Conservation (phyloP, 139 green algal genomes). For the Mychonastes homosphaera region DNA sequence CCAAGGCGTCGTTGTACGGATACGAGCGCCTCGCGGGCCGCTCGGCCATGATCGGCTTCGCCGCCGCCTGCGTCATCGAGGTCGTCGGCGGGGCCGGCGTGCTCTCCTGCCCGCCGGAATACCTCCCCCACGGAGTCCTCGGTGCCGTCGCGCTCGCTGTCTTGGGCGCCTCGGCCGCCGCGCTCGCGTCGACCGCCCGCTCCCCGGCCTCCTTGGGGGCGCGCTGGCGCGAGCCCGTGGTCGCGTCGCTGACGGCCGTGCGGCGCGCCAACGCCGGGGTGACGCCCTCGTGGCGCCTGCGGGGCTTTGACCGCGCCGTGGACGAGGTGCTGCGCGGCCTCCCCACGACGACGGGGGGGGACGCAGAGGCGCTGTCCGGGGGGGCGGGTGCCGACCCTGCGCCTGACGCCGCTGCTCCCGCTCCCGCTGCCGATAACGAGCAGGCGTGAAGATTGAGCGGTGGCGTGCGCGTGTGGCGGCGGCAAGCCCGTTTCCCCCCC, state of each 20-base stretch:
- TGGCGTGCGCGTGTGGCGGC: too few species aligned
- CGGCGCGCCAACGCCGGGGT: not conserved
- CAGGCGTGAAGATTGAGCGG: too few species aligned
- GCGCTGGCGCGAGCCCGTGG: not conserved
- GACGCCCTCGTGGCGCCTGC: too few species aligned
- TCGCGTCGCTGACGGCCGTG: not conserved
- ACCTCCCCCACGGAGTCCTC: not conserved
- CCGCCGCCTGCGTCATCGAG: too few species aligned
- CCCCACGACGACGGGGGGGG: too few species aligned
- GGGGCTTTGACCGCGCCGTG: not conserved
- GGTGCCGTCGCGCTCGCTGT: not conserved
- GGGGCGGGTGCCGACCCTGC: too few species aligned
- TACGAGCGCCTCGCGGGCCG: conserved; percentile 24
- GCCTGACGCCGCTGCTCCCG: too few species aligned
- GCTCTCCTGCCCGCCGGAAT: not conserved
- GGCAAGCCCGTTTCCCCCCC: too few species aligned
- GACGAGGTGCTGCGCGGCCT: too few species aligned
- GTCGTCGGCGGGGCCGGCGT: not conserved
- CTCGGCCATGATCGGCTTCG: conserved; percentile 26
- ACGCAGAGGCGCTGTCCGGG: too few species aligned
- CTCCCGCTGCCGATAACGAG: too few species aligned
- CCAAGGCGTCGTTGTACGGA: conserved; percentile 1
- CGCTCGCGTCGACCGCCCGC: not conserved
- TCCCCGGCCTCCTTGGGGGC: not conserved
- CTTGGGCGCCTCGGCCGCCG: not conserved